Evolutionary conservation across 2,329 filamentous ascomycete genomes (phyloP).

Genomic region (Byssochlamys sp.): DNA sequence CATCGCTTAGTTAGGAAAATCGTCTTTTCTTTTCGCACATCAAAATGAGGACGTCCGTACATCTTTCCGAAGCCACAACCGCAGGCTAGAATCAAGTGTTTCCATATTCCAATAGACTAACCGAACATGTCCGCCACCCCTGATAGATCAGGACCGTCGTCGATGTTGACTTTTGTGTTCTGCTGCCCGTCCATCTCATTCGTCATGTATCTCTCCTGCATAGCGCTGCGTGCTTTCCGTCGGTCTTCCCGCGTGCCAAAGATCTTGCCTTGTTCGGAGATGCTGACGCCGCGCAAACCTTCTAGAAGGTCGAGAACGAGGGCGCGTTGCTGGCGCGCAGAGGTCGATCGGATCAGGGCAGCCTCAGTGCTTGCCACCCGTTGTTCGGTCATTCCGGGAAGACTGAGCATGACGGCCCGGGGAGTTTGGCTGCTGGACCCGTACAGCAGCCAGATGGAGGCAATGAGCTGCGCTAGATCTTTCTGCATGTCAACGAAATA

Average conservation of each 20-base stretch:
- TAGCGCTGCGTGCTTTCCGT: constrained; percentile 32
- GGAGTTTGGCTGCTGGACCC: constrained; percentile 60
- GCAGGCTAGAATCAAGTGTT: neutral
- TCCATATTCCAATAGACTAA: constrained; percentile 14
- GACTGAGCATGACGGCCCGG: constrained; percentile 61
- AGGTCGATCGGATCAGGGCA: constrained; percentile 46
- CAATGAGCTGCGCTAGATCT: constrained; percentile 79
- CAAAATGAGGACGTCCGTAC: neutral
- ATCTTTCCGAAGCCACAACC: neutral
- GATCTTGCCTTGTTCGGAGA: constrained; percentile 87
- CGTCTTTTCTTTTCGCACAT: neutral
- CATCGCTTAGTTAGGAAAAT: neutral
- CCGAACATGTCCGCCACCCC: constrained; percentile 48
- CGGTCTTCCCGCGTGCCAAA: constrained; percentile 33
- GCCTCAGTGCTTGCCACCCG: constrained; percentile 58
- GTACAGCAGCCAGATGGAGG: constrained; percentile 72
- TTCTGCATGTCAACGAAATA: constrained; percentile 96
- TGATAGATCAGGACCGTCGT: constrained; percentile 41
- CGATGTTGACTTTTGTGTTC: constrained; percentile 32
- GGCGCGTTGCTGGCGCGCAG: constrained; percentile 65
- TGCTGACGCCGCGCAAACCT: constrained; percentile 77
- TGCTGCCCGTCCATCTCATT: constrained; percentile 35
- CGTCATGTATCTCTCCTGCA: constrained; percentile 37
- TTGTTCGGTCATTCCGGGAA: constrained; percentile 64
- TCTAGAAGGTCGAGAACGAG: constrained; percentile 76